Conservation (phyloP, 148 eudicot species). For the Spergularia marina region DNA sequence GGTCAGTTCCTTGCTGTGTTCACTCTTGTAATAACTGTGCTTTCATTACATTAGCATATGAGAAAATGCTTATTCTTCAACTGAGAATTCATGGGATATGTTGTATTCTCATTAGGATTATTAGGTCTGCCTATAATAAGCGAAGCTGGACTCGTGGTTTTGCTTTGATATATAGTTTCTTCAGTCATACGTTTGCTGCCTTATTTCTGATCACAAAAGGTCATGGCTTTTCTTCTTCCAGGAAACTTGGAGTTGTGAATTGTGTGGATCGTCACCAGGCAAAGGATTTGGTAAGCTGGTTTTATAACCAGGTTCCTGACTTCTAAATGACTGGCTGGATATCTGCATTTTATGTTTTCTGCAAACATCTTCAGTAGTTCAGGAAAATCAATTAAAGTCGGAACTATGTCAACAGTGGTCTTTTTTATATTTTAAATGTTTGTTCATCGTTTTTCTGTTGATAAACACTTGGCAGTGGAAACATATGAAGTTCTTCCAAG, state of each 20-base stretch:
- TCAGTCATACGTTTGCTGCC: neutral
- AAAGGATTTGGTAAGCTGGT: constrained; percentile 54
- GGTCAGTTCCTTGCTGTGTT: constrained; percentile 31
- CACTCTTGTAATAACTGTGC: neutral
- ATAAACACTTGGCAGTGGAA: constrained; percentile 37
- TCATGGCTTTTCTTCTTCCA: constrained; percentile 17
- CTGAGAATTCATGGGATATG: neutral
- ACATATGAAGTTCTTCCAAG: constrained; percentile 44
- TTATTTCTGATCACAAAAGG: neutral
- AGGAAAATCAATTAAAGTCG: neutral
- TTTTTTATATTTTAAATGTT: neutral
- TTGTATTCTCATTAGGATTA: neutral
- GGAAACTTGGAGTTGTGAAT: constrained; percentile 40
- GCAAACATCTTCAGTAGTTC: neutral
- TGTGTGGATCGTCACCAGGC: constrained; percentile 38
- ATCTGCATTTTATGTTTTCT: neutral
- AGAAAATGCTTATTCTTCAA: neutral
- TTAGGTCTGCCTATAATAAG: neutral
- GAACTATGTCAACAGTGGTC: neutral
- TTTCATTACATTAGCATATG: neutral
- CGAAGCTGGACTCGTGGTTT: no score
- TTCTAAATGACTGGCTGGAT: neutral
- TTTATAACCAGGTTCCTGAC: constrained; percentile 6
- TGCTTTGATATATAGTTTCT: neutral
- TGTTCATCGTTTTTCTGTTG: neutral